Conservation (phyloP, 768 basidiomycete genomes). For the Pulveroboletus sp. region DNA sequence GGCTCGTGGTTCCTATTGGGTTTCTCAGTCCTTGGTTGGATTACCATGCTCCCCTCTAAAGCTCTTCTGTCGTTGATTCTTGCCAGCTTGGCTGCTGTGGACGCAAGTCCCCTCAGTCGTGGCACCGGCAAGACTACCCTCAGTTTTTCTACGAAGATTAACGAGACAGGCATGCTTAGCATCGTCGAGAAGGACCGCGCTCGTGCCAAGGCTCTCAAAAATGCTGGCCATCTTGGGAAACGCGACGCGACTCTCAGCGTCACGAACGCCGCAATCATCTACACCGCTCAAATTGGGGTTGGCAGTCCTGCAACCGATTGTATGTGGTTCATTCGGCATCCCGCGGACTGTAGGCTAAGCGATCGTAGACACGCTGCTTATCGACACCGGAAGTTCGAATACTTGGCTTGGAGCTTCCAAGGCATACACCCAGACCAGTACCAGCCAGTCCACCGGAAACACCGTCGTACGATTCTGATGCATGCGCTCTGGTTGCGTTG, state of each 20-base stretch:
- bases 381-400: constrained; percentile 29
- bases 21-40: background rate
- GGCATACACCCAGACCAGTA: constrained; percentile 2
- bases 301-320: constrained; percentile 25
- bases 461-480: background rate
- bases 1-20: background rate
- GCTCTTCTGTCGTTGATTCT: background rate
- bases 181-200: constrained; percentile 1
- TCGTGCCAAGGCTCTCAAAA: background rate
- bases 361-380: constrained; percentile 20
- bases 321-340: constrained; percentile 6
- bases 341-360: background rate
- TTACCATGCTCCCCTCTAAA: background rate
- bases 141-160: background rate
- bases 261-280: constrained; percentile 23
- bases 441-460: constrained; percentile 12
- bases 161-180: background rate
- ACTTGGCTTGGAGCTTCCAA: constrained; percentile 27
- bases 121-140: background rate
- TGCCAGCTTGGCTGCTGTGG: background rate
- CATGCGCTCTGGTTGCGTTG: background rate
- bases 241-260: background rate
- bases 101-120: background rate
- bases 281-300: constrained; percentile 26
- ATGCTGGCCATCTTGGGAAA: background rate